Conservation (phyloP, 2,329 filamentous ascomycete genomes). For the Xylariaceae sp. region DNA sequence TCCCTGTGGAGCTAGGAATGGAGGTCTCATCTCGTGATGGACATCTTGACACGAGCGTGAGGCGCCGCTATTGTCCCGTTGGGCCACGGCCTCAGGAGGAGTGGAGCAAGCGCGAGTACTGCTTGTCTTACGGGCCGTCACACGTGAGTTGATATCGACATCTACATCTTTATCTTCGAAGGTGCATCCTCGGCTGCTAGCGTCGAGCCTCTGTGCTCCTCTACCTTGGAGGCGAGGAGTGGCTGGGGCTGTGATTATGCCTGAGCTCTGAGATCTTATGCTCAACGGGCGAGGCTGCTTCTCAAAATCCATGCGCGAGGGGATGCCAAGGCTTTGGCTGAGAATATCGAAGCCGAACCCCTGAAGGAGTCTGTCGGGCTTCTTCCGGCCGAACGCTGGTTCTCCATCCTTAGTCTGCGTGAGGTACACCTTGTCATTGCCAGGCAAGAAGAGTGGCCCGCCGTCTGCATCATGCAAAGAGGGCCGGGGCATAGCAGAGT, state of each 20-base stretch:
- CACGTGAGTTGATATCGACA: neutral
- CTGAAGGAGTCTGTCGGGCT: slow-evolving; percentile 28
- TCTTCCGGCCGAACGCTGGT: slow-evolving; percentile 37
- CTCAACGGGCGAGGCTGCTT: slow-evolving; percentile 21
- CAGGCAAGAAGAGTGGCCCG: slow-evolving; percentile 28
- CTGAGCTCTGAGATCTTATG: slow-evolving; percentile 26
- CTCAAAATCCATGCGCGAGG: slow-evolving; percentile 35
- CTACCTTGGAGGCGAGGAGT: slow-evolving; percentile 10
- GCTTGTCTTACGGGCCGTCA: neutral
- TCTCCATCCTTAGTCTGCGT: slow-evolving; percentile 35
- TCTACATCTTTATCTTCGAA: too few species aligned
- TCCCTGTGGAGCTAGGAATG: neutral
- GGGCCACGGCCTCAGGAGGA: slow-evolving; percentile 11
- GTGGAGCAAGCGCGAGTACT: slow-evolving; percentile 16
- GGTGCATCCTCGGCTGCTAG: neutral
- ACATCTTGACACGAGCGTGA: neutral
- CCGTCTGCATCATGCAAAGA: slow-evolving; percentile 5
- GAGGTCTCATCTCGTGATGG: neutral
- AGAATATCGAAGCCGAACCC: slow-evolving; percentile 37
- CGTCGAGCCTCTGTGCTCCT: neutral
- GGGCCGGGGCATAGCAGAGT: slow-evolving; percentile 7
- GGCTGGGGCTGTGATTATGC: slow-evolving; percentile 17
- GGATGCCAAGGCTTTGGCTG: slow-evolving; percentile 34
- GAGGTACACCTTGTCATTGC: slow-evolving; percentile 29
- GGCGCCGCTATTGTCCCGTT: neutral